Evolutionary conservation across 2,329 filamentous ascomycete species (phyloP).

Genomic region (Ophiostoma quercus): DNA sequence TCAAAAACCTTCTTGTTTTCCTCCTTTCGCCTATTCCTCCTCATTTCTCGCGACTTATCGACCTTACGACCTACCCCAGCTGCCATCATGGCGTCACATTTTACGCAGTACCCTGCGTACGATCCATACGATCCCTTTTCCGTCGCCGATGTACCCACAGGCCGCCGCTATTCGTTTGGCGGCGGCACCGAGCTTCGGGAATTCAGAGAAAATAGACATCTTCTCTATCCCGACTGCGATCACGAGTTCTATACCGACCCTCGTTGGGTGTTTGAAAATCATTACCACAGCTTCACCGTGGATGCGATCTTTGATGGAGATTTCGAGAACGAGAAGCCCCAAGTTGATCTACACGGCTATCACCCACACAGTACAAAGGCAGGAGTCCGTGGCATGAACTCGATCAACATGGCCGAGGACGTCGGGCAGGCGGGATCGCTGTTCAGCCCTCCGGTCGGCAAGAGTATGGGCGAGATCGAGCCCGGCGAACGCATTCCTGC

Average conservation of each 20-base stretch:
- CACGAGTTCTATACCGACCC: neutral
- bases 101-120: too few species aligned
- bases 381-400: neutral
- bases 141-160: neutral
- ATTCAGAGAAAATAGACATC: neutral
- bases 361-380: too few species aligned
- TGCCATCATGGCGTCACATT: neutral
- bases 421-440: neutral
- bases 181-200: neutral
- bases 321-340: neutral
- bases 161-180: neutral
- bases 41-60: too few species aligned
- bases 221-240: neutral
- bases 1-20: too few species aligned
- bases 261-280: neutral
- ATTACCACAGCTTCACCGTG: neutral
- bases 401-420: neutral
- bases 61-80: neutral
- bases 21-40: too few species aligned
- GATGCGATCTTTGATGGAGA: neutral
- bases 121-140: neutral
- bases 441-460: neutral
- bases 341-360: too few species aligned
- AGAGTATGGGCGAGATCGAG: neutral
- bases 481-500: neutral